phyloP scores from a whole-genome alignment of 208 protist genomes.

The Crithidia brevicula region DNA sequence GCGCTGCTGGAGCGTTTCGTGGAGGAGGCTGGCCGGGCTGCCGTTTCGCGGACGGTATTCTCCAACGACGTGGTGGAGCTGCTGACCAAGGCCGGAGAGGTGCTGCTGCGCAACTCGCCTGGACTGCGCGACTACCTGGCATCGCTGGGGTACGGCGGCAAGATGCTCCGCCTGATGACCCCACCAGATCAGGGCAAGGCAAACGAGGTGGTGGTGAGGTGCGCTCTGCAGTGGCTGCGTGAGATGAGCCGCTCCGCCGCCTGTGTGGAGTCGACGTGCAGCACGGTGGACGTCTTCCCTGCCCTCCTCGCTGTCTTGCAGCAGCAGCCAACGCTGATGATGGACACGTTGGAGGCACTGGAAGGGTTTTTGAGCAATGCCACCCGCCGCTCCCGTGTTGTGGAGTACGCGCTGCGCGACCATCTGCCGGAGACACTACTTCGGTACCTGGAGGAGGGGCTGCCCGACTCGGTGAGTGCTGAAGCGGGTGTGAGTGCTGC shows the following conservation, averaged over 20 bases:
- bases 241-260: constrained; percentile 57
- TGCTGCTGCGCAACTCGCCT: constrained; percentile 50
- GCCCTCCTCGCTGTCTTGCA: constrained; percentile 47
- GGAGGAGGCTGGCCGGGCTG: constrained; percentile 18
- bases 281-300: constrained; percentile 43
- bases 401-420: constrained; percentile 39
- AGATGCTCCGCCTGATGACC: constrained; percentile 50
- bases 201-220: constrained; percentile 10
- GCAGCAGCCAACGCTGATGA: constrained; percentile 24
- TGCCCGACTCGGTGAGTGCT: constrained; percentile 41
- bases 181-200: background rate
- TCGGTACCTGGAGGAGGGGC: constrained; percentile 52
- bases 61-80: constrained; percentile 38
- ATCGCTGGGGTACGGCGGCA: constrained; percentile 71
- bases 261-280: constrained; percentile 65
- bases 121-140: constrained; percentile 66
- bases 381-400: constrained; percentile 32
- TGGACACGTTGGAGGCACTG: constrained; percentile 62
- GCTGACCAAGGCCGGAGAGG: constrained; percentile 48
- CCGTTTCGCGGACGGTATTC: background rate
- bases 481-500: constrained; percentile 46
- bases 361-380: constrained; percentile 58
- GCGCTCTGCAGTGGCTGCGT: constrained; percentile 58
- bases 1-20: constrained; percentile 72
- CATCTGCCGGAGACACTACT: constrained; percentile 67